Evolutionary conservation across 495 filamentous ascomycete species (phyloP), one percentile per base, ranked within the genome.

Genomic region (Podospora sp.): DNA sequence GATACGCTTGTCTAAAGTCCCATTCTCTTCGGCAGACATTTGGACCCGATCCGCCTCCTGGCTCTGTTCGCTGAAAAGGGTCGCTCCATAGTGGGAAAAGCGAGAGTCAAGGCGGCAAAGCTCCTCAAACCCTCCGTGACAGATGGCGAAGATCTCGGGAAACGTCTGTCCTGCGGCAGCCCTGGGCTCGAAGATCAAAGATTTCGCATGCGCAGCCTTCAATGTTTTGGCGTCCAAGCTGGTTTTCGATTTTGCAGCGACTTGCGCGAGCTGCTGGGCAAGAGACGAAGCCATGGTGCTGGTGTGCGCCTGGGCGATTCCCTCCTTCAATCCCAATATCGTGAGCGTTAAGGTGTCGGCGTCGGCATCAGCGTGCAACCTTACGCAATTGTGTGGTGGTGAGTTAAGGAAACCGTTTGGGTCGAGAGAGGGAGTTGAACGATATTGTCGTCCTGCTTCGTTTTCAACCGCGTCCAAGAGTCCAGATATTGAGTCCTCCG

Each of bases 21-120:
- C 80, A 73, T 97, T 97, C 71, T 98, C 91, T 18, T 84, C 78
- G 18, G 81, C 83, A 1, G 88, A 94, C 88, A 97, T 91, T 77
- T 94, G 88, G 14, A 84, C 90, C 40, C 95, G 86, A 70, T 99
- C 95, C 68, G 94, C 87, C 62, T 84, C 80, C 77, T 92, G 95
- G 81, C 94, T 97, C 76, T 96, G 90, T 67, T 93, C 90, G 78
- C 91, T 94, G 83, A 97, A 99, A 50, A 99, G 78, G 7, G 86
- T 90, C 52, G 82, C 80, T 57, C 84, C 83, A 73, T 92, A 97
- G 21, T 80, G 77, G 35, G 83, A 59, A 68, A 96, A 97, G 36
- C 92, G 87, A 6, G 78, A 66, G 76, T 99, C 96, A 22, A 99
- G 79, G 67, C 85, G 85, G 75, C 95, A 98, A 68, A 99, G 81